A percentile compares a stretch with the other conserved stretches of the same genome.
Conservation (phyloP, 176 grass and related monocot species). For the Calamus simplicifolius region DNA sequence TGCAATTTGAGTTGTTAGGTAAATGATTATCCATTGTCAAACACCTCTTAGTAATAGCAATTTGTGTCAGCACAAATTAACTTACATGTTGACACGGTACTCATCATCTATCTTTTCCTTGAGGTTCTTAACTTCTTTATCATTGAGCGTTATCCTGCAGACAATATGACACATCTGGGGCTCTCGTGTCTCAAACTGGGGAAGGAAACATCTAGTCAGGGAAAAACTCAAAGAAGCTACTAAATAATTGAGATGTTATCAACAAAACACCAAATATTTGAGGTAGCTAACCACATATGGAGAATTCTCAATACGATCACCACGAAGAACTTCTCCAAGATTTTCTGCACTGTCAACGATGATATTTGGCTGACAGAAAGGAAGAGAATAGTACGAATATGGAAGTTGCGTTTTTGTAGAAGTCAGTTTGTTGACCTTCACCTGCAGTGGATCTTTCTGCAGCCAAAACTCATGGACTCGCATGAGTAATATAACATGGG, state of each 20-base stretch:
- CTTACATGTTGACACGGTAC: slow-evolving; percentile 83
- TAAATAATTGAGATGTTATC: slow-evolving; percentile 8
- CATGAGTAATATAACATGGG: too few species aligned
- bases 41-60: background rate
- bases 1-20: slow-evolving; percentile 6
- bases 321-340: slow-evolving; percentile 82
- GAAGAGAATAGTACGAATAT: slow-evolving; percentile 85
- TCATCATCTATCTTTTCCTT: slow-evolving; percentile 93
- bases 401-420: slow-evolving; percentile 91
- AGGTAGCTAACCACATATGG: slow-evolving; percentile 52
- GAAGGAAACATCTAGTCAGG: too few species aligned
- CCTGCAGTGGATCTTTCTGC: slow-evolving; percentile 53
- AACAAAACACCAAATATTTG: background rate
- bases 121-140: slow-evolving; percentile 66
- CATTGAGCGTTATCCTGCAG: slow-evolving; percentile 57
- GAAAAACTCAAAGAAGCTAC: slow-evolving; percentile 6
- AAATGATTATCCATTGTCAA: background rate
- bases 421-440: slow-evolving; percentile 87
- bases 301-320: slow-evolving; percentile 85
- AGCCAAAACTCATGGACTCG: slow-evolving; percentile 3
- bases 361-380: slow-evolving; percentile 61
- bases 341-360: slow-evolving; percentile 85
- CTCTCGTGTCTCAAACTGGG: slow-evolving; percentile 80
- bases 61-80: background rate
- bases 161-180: slow-evolving; percentile 76